Base-by-base conservation (phyloP, 2,329 filamentous ascomycete species). In the Chrysoporthe cubensis region DNA sequence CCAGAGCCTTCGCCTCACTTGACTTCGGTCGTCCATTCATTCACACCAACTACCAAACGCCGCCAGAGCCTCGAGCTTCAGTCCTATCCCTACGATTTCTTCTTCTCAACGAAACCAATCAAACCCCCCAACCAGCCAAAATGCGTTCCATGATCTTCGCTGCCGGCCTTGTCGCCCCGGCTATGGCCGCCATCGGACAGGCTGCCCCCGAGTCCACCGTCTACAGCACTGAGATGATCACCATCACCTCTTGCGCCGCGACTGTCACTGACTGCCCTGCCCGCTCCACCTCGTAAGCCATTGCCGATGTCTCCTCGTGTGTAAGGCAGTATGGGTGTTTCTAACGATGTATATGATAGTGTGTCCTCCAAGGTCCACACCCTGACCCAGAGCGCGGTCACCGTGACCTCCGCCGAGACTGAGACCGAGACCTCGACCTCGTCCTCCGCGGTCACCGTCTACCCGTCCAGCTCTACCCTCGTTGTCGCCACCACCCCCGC, bases 301-400 rank as follows among this genome's bases (percentile, higher is more conserved):
- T 71, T 75, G 71, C 73, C 75, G 69, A 40, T 40, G 37, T 40
- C 37, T 40, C 9, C 9, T 5, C 9, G 37, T 40, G 16, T 14
- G 34, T 3, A 16, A n/a, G 26, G 50, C 2, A 18, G 8, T n/a
- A 21, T 18, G 32, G 3, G 48, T 32, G 16, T 1, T 59, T 18
- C 63, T 65, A 34, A 64, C 52, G 18, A 26, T 18, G 1, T 52
- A n/a, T 42, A 37, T 21, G 18, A 43, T 37, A 65, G 63, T 21
- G 88, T 84, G 83, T 78, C 81, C 78, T 88, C 87, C 75, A 80
- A 84, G 77, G 78, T 86, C 75, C 79, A 86, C 73, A 90, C 87
- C 79, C 81, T 90, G 84, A 89, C 85, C 57, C 34, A 42, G 37
- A 60, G 57, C 57, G 44, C 50, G 16, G 16, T 50, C 14, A 21